phyloP scores from a whole-genome alignment of 441 rosid genomes.

The Syzygium malaccense region DNA sequence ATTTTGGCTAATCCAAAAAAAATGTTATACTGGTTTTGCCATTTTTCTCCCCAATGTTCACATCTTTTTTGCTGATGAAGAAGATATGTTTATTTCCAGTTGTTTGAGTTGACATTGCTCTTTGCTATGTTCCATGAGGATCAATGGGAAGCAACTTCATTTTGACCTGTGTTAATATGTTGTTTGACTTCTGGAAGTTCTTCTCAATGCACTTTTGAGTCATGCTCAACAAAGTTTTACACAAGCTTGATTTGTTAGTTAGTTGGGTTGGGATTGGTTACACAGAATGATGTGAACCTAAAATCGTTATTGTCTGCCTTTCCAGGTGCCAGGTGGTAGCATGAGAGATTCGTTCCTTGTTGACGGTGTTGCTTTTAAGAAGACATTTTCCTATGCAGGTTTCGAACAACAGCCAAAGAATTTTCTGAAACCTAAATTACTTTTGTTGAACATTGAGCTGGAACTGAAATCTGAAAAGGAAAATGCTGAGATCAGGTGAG shows the following conservation, averaged over 20 bases:
- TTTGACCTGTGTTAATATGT: neutral
- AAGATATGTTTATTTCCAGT: neutral
- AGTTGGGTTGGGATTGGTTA: neutral
- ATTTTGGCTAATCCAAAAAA: neutral
- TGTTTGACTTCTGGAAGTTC: neutral
- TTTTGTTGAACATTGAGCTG: constrained; percentile 81
- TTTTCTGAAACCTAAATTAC: constrained; percentile 75
- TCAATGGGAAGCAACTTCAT: neutral
- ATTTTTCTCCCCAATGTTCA: neutral
- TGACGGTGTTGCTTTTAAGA: constrained; percentile 97
- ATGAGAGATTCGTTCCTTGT: constrained; percentile 98
- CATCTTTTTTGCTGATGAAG: neutral
- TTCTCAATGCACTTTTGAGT: neutral
- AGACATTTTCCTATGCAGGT: constrained; percentile 98
- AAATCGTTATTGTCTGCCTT: neutral
- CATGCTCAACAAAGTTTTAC: neutral
- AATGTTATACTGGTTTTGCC: neutral
- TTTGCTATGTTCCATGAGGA: neutral
- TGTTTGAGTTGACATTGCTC: neutral
- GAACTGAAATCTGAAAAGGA: constrained; percentile 99
- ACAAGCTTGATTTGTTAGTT: neutral
- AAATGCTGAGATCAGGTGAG: constrained; percentile 95
- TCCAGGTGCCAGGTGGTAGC: constrained; percentile 94
- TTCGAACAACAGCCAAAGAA: constrained; percentile 99
- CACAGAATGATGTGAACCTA: neutral